phyloP scores from a whole-genome alignment of 441 rosid species.

The Rhodomyrtus psidioides region DNA sequence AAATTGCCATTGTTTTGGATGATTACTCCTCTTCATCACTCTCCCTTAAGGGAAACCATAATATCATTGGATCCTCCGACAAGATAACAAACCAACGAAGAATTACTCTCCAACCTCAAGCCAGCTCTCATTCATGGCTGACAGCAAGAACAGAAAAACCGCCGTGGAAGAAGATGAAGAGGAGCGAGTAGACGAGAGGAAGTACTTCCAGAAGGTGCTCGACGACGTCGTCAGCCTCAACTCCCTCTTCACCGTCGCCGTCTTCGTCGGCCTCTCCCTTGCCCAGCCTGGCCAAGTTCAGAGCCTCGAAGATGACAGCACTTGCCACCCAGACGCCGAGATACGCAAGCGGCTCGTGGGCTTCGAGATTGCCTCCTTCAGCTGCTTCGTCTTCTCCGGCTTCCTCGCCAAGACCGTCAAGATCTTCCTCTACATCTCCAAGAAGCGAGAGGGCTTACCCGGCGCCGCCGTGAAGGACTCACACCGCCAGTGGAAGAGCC shows the following conservation, averaged over 20 bases:
- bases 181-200: not conserved
- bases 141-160: not conserved
- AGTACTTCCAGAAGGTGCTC: constrained; percentile 2
- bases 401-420: constrained; percentile 6
- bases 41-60: no score
- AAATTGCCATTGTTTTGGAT: not conserved
- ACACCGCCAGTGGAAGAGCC: not conserved
- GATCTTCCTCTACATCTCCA: constrained; percentile 2
- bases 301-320: not conserved
- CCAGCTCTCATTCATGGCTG: no score
- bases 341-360: not conserved
- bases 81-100: no score
- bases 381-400: constrained; percentile 7
- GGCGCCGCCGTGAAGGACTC: not conserved
- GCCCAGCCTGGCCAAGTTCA: not conserved
- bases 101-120: no score
- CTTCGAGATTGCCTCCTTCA: constrained; percentile 5
- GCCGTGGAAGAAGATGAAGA: not conserved
- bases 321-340: not conserved
- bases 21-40: no score
- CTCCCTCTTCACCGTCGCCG: not conserved
- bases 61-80: no score
- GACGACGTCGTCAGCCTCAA: constrained; percentile 6
- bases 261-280: constrained; percentile 1
- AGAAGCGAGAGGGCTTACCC: not conserved